phyloP scores from a whole-genome alignment of 2,329 filamentous ascomycete species.

The Cyphellophora attinorum region DNA sequence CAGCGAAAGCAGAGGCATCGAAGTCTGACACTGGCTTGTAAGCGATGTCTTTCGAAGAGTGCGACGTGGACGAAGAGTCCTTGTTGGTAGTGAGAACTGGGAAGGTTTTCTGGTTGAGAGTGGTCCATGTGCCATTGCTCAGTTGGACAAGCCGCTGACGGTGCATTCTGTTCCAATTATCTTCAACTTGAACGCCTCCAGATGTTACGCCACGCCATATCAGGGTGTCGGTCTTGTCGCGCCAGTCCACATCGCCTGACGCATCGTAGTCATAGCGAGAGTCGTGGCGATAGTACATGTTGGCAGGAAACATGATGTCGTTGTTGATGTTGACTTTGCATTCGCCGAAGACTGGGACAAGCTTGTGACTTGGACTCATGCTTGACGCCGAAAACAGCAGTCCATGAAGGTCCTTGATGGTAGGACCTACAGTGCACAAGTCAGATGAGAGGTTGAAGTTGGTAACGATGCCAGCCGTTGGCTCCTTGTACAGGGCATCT shows the following conservation, averaged over 20 bases:
- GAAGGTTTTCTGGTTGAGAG: slow-evolving; percentile 15
- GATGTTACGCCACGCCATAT: slow-evolving; percentile 59
- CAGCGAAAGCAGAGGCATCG: slow-evolving; percentile 22
- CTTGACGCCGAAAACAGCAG: slow-evolving; percentile 54
- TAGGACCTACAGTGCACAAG: slow-evolving; percentile 57
- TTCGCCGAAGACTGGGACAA: slow-evolving; percentile 59
- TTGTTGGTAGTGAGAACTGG: slow-evolving; percentile 21
- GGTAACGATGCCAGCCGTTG: slow-evolving; percentile 50
- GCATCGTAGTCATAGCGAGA: slow-evolving; percentile 49
- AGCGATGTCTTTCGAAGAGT: slow-evolving; percentile 11
- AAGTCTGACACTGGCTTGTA: slow-evolving; percentile 21
- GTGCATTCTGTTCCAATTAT: slow-evolving; percentile 29
- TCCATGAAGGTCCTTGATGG: slow-evolving; percentile 53
- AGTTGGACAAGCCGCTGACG: slow-evolving; percentile 28
- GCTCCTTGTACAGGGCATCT: slow-evolving; percentile 16
- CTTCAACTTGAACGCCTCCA: slow-evolving; percentile 44
- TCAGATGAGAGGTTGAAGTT: slow-evolving; percentile 54
- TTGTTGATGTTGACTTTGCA: slow-evolving; percentile 62
- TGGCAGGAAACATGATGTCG: slow-evolving; percentile 59
- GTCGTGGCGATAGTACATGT: slow-evolving; percentile 55
- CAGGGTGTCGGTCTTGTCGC: slow-evolving; percentile 44
- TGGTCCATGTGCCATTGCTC: slow-evolving; percentile 25
- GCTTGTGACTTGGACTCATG: slow-evolving; percentile 44
- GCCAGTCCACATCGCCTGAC: slow-evolving; percentile 48
- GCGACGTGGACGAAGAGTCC: not conserved